phyloP scores from a whole-genome alignment of 2,329 filamentous ascomycete genomes.

The Penicillium aurantiogriseum region DNA sequence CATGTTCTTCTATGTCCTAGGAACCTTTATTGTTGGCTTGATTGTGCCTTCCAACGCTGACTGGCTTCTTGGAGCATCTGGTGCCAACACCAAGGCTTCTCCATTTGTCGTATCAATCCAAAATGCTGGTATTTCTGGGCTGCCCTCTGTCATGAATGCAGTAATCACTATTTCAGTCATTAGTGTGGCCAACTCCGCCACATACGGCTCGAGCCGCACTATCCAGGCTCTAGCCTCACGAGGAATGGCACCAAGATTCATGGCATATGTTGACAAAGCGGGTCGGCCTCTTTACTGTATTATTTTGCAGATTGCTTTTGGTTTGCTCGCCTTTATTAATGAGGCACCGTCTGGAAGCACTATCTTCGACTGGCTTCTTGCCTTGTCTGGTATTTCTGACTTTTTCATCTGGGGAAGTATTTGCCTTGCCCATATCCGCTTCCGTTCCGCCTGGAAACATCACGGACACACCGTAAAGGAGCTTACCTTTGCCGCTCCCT shows the following conservation, averaged over 20 bases:
- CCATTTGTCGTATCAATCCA: slow-evolving; percentile 67
- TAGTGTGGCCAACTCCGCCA: slow-evolving; percentile 58
- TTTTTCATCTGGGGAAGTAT: slow-evolving; percentile 68
- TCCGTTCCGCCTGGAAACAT: slow-evolving; percentile 59
- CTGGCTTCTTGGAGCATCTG: slow-evolving; percentile 42
- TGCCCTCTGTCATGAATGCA: slow-evolving; percentile 66
- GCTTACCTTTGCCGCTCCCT: slow-evolving; percentile 61
- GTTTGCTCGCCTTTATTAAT: slow-evolving; percentile 44
- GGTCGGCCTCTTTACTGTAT: slow-evolving; percentile 48
- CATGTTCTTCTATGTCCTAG: slow-evolving; percentile 50
- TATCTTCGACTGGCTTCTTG: slow-evolving; percentile 64
- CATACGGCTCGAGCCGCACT: slow-evolving; percentile 58
- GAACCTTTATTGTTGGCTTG: slow-evolving; percentile 47
- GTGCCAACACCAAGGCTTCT: slow-evolving; percentile 49
- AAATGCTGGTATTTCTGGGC: slow-evolving; percentile 58
- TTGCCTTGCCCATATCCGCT: slow-evolving; percentile 66
- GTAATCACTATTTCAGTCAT: slow-evolving; percentile 63
- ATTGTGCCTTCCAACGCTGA: slow-evolving; percentile 44
- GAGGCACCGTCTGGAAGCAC: slow-evolving; percentile 46
- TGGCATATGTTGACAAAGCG: slow-evolving; percentile 47
- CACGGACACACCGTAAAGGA: slow-evolving; percentile 63
- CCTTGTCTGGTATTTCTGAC: slow-evolving; percentile 61
- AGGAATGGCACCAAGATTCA: slow-evolving; percentile 46
- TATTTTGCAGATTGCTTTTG: slow-evolving; percentile 40
- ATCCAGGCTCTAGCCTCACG: slow-evolving; percentile 54